Conservation (phyloP, 768 basidiomycete species). For the Boletus barrowsii region DNA sequence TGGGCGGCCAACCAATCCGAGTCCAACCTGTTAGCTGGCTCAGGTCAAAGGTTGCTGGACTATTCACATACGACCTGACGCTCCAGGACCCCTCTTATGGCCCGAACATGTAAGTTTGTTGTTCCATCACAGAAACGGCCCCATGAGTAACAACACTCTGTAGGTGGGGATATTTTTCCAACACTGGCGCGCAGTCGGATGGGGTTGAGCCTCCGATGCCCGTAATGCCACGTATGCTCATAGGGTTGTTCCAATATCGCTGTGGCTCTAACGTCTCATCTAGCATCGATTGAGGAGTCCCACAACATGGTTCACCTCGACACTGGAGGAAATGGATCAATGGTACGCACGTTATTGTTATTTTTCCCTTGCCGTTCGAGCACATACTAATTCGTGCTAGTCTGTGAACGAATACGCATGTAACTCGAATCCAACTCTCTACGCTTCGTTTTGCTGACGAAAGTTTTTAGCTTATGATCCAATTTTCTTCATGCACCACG, state of each 20-base stretch:
- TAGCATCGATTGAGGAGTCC: slow-evolving; percentile 17
- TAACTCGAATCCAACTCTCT: neutral
- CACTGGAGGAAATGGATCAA: slow-evolving; percentile 12
- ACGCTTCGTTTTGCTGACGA: neutral
- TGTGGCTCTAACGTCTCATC: neutral
- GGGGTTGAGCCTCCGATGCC: slow-evolving; percentile 1
- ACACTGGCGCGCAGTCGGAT: neutral
- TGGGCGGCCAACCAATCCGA: neutral
- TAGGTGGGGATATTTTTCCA: slow-evolving; percentile 15
- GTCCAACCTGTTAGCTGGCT: slow-evolving; percentile 11
- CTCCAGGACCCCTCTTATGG: slow-evolving; percentile 3
- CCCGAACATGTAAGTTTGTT: slow-evolving; percentile 10
- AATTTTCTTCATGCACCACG: slow-evolving; percentile 19
- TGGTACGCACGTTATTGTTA: slow-evolving; percentile 3
- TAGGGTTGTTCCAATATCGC: neutral
- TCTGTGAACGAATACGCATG: slow-evolving; percentile 18
- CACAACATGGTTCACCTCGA: slow-evolving; percentile 18
- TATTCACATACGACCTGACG: slow-evolving; percentile 18
- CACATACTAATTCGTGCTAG: neutral
- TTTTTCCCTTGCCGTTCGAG: neutral
- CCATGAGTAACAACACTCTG: neutral
- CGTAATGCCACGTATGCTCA: neutral
- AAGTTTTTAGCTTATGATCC: slow-evolving; percentile 13
- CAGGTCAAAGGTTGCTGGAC: slow-evolving; percentile 12
- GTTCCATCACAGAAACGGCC: too few species aligned